Percentiles rank a stretch among this genome's conserved stretches.
These are phyloP conservation scores for Oleoguttula mirabilis DNA, from an alignment of 495 filamentous ascomycete genomes.

Conservation along the genomic window DNA sequence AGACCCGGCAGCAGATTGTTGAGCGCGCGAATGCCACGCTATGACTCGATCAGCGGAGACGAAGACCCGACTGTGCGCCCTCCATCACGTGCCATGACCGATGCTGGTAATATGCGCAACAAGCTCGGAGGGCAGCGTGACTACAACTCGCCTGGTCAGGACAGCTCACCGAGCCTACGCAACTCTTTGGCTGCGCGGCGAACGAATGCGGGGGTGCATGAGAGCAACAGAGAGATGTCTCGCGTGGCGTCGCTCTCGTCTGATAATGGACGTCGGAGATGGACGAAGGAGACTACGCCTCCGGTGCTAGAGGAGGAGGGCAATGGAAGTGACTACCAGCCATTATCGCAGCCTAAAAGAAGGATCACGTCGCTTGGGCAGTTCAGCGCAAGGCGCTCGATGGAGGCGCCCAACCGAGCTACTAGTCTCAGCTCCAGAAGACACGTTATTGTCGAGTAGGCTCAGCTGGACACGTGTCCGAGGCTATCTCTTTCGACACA, in stretches of 20 bases:
- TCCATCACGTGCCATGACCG: slow-evolving; percentile 32
- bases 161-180: slow-evolving; percentile 9
- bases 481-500: no score
- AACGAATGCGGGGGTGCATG: slow-evolving; percentile 2
- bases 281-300: slow-evolving; percentile 7
- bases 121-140: slow-evolving; percentile 1
- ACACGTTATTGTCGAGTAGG: slow-evolving; percentile 1
- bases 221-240: slow-evolving; percentile 6
- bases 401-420: slow-evolving; percentile 1
- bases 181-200: slow-evolving; percentile 5
- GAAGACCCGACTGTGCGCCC: slow-evolving; percentile 28
- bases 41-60: slow-evolving; percentile 34
- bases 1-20: slow-evolving; percentile 10
- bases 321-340: slow-evolving; percentile 4
- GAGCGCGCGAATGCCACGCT: neutral
- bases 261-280: slow-evolving; percentile 7
- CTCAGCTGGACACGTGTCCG: no score
- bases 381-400: slow-evolving; percentile 3
- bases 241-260: slow-evolving; percentile 9
- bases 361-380: slow-evolving; percentile 9
- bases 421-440: slow-evolving; percentile 6
- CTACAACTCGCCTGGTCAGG: slow-evolving; percentile 3
- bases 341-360: slow-evolving; percentile 5
- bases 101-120: slow-evolving; percentile 27
- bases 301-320: slow-evolving; percentile 15